Evolutionary conservation across 345 rosid species (phyloP).

Genomic region (Aquilaria malaccensis): DNA sequence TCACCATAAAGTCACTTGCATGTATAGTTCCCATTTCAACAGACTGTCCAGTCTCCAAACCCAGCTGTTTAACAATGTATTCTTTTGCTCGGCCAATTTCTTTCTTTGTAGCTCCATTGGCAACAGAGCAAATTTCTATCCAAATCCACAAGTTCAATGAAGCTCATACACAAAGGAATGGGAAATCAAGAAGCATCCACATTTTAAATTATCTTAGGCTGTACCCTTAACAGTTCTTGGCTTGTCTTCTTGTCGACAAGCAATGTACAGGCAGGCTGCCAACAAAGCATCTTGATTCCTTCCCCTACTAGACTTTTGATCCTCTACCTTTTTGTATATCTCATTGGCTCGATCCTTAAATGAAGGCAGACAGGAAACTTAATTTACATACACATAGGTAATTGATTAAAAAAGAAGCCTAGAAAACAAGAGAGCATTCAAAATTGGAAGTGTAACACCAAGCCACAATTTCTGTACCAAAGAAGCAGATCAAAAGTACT

Average conservation of each 20-base stretch:
- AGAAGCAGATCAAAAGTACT: not conserved
- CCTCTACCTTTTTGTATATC: constrained; percentile 34
- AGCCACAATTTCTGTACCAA: not conserved
- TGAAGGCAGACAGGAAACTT: constrained; percentile 6
- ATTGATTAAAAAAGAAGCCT: not conserved
- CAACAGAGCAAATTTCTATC: constrained; percentile 16
- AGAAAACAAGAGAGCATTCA: not conserved
- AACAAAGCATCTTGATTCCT: constrained; percentile 35
- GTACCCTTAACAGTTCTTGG: constrained; percentile 38
- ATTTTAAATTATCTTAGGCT: constrained; percentile 8
- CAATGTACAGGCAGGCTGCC: constrained; percentile 39
- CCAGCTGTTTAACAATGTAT: constrained; percentile 41
- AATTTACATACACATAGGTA: constrained; percentile 3
- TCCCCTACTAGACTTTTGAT: constrained; percentile 34
- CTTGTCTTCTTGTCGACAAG: constrained; percentile 38
- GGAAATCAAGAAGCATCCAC: constrained; percentile 16
- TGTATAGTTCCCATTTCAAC: constrained; percentile 39
- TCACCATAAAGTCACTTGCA: constrained; percentile 15
- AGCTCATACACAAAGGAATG: too few relatives aligned
- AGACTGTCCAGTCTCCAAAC: constrained; percentile 34
- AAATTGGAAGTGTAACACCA: not conserved
- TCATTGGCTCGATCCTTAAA: constrained; percentile 27
- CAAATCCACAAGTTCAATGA: not conserved
- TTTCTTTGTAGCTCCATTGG: constrained; percentile 28
- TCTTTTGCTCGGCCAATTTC: constrained; percentile 52